Evolutionary conservation across 2,329 filamentous ascomycete genomes (phyloP), one percentile per base, ranked within the genome.

Genomic region (Sclerotinia nivalis): DNA sequence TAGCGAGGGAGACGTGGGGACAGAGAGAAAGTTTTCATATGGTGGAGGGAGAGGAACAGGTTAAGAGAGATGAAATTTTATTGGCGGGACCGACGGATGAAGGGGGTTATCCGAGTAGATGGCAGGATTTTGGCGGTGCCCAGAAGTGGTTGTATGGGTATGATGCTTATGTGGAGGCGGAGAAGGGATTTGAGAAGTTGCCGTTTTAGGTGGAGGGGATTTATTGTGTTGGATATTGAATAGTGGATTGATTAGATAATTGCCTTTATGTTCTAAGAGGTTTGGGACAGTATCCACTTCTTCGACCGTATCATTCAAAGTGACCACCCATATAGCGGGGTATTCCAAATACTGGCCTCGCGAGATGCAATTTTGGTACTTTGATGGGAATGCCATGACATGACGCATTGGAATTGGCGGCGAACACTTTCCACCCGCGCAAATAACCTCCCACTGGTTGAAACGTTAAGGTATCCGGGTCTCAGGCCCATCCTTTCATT

Each of bases 71-170:
- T 74, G 77, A 83, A 47, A 71, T 84, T 18, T 84, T 83, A 3
- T 83, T 87, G 74, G 75, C 90, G 3, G 87, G 84, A 1, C 83
- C 82, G 65, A 81, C 85, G 66, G 77, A 85, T 3, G 79, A 82
- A 52, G 83, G 82, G 1, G 82, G 84, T 1, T 91, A 90, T 73
- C 89, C 89, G 0, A 88, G 86, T 78, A 81, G 88, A 62, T 88
- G 88, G 85, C 87, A 85, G 1, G 90, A 88, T 75, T 66, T 56
- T 31, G 87, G 87, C 0, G 80, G 85, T 47, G 84, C 88, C 0
- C 88, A 91, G 77, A 84, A 85, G 0, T 90, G 88, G 86, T 72
- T 91, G 60, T 91, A 87, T 73, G 87, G 88, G 0, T 90, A 91
- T 72, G 86, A 90, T 78, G 86, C 87, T 4, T 83, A 84, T 70